These are phyloP conservation scores for Chlorella variabilis DNA, from an alignment of 163 green algal genomes.

Conservation along the genomic window DNA sequence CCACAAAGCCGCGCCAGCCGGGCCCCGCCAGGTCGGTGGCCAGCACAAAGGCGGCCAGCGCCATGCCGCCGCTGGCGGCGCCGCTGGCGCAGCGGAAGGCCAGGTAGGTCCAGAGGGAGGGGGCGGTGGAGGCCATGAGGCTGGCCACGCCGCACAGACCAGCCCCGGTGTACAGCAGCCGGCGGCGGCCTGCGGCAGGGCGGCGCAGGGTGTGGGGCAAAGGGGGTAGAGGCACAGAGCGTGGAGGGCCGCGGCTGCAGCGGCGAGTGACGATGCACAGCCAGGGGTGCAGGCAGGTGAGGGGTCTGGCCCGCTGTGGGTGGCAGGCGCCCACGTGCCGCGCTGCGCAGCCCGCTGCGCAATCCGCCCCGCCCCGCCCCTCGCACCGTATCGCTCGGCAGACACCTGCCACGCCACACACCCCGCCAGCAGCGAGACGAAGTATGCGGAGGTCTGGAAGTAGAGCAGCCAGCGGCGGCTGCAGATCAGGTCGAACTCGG, in stretches of 20 bases:
- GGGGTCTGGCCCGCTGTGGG: no score
- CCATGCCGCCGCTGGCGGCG: constrained; percentile 36
- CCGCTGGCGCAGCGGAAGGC: constrained; percentile 42
- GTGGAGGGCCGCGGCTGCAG: no score
- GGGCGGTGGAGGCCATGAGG: constrained; percentile 22
- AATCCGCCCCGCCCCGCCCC: no score
- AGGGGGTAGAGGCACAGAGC: no score
- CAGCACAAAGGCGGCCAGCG: constrained; percentile 44
- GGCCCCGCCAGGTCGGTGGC: constrained; percentile 56
- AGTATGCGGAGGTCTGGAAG: constrained; percentile 44
- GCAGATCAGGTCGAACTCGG: constrained; percentile 64
- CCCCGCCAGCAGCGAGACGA: constrained; percentile 49
- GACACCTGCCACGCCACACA: constrained; percentile 15
- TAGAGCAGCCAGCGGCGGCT: constrained; percentile 44
- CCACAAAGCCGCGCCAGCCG: constrained; percentile 42
- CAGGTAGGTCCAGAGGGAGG: constrained; percentile 35
- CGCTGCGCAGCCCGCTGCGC: no score
- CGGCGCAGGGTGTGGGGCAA: no score
- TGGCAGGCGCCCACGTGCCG: no score
- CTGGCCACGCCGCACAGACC: constrained; percentile 5
- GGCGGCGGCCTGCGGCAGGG: constrained; percentile 24
- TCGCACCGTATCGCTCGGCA: constrained; percentile 44
- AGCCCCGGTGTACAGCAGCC: constrained; percentile 22
- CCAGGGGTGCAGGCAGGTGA: no score
- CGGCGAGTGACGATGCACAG: no score